Conservation (phyloP, 495 filamentous ascomycete genomes). For the Tuber magnatum region DNA sequence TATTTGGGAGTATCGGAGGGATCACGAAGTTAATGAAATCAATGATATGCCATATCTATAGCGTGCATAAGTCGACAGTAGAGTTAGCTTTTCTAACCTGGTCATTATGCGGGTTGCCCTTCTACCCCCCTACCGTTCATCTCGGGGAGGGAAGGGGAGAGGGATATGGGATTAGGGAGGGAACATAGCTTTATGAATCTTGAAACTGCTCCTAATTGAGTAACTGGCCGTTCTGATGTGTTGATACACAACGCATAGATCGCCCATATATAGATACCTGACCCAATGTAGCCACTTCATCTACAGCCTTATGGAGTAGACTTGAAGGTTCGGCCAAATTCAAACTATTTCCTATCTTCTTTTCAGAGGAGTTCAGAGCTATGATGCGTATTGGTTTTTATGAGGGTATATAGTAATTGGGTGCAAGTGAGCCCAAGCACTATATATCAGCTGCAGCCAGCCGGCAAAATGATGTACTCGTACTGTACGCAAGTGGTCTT, state of each 20-base stretch:
- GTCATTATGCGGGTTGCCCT: neutral
- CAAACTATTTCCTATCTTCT: neutral
- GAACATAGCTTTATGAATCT: neutral
- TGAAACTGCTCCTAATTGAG: neutral
- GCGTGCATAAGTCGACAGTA: neutral
- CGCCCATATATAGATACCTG: neutral
- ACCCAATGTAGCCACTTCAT: neutral
- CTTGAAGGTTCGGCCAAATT: neutral
- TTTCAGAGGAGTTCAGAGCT: neutral
- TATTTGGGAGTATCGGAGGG: constrained; percentile 5
- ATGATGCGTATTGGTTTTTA: neutral
- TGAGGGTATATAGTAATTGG: neutral
- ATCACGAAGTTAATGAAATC: constrained; percentile 5
- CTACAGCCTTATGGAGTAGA: constrained; percentile 3
- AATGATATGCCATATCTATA: constrained; percentile 1
- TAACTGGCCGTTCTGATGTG: neutral
- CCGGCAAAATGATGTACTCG: neutral
- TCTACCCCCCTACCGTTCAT: neutral
- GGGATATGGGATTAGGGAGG: neutral
- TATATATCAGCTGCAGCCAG: constrained; percentile 1
- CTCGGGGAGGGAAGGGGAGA: neutral
- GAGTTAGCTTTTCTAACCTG: constrained; percentile 1
- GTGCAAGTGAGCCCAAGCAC: neutral
- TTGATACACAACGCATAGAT: neutral
- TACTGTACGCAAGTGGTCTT: neutral